Percentiles rank a stretch among this genome's conserved stretches.
Conservation (phyloP, 345 rosid genomes). For the Theobroma cacao region DNA sequence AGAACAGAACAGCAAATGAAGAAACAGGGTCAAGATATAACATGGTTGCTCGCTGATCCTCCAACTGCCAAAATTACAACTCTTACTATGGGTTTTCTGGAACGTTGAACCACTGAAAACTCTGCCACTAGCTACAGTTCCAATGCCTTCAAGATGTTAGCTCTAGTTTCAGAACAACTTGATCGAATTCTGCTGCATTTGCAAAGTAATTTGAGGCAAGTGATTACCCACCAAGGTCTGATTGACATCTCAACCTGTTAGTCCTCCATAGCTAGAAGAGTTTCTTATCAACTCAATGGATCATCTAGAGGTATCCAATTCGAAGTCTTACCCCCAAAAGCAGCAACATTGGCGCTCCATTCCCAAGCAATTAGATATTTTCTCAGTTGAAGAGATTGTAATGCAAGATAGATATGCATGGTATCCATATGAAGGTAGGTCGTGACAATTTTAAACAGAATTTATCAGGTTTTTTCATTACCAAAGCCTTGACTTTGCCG, state of each 20-base stretch:
- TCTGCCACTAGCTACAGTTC: neutral
- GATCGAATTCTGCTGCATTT: neutral
- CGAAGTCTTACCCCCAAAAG: neutral
- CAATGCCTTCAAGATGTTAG: neutral
- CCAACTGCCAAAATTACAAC: neutral
- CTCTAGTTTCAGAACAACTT: neutral
- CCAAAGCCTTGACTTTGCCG: neutral
- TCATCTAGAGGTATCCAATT: neutral
- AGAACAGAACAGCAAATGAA: neutral
- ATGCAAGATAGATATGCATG: neutral
- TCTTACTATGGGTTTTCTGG: neutral
- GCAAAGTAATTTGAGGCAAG: neutral
- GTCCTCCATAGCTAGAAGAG: neutral
- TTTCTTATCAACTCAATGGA: neutral
- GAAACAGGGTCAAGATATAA: neutral
- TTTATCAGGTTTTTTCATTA: neutral
- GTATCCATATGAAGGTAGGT: neutral
- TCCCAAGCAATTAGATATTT: neutral
- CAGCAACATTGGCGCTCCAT: neutral
- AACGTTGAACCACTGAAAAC: neutral
- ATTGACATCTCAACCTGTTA: neutral
- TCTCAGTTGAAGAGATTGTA: neutral
- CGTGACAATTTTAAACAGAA: neutral
- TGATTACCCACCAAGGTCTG: neutral
- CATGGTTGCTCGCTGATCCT: neutral